Evolutionary conservation across 768 basidiomycete genomes (phyloP), one percentile per base, ranked within the genome.

Genomic region (Tricholoma flavovirens): DNA sequence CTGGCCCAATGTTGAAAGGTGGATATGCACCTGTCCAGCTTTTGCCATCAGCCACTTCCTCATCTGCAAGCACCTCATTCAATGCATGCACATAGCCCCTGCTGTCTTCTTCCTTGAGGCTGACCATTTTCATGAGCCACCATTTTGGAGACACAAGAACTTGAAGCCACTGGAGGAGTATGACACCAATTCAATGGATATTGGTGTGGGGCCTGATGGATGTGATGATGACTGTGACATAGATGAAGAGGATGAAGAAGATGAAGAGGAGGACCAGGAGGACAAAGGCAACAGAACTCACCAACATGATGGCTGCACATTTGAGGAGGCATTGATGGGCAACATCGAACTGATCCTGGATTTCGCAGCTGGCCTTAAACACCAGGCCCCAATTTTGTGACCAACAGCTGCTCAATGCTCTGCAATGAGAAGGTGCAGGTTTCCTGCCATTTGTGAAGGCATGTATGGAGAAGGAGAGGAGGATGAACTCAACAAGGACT

Each of bases 11-110:
- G 35, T 46, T 14, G 9, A 56, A 32, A 59, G 56, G 42, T 58
- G 56, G 59, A 43, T 58, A 32, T 64, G 59, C 45, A 56, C 61
- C 57, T 43, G 42, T 43, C 38, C 38, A 38, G 38, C 38, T 38
- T 38, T 38, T 8, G 38, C 38, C 15, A 38, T 38, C 38, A 38
- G 38, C 38, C 38, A 8, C 38, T 38, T 38, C 38, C 38, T 38
- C 7, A 15, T 38, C 38, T 38, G 38, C 15, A 38, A 38, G 38
- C 38, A 38, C 38, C 38, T 38, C 38, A 17, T 38, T 38, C 38
- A 38, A 38, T n/a, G 38, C 38, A 38, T 38, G 38, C 38, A 38
- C 38, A 38, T 38, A 38, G 38, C 38, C 38, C 38, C 38, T 38
- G 38, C 32, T 33, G 32, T 33, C 42, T 43, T 43, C 42, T 43